Evolutionary conservation across 1,284 basidiomycete genomes (phyloP).

Genomic region (Trichosporon sp.): DNA sequence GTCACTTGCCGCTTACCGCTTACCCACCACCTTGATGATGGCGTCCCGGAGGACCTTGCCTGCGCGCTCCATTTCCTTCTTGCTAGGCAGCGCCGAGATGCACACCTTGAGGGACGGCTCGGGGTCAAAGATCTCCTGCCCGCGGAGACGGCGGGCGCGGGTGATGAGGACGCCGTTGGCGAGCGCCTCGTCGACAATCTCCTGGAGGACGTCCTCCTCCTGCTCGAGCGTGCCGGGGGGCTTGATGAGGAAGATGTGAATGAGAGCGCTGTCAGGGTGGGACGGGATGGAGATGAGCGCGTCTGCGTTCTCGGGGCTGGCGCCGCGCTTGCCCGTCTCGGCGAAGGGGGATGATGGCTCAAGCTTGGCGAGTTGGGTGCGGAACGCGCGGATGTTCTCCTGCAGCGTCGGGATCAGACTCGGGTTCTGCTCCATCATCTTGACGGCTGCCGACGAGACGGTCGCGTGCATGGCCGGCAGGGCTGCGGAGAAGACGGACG

Average conservation of each 20-base stretch:
- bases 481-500: slow-evolving; percentile 94
- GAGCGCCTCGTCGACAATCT: slow-evolving; percentile 77
- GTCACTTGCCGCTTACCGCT: not conserved
- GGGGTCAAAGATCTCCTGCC: slow-evolving; percentile 75
- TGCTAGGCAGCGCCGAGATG: slow-evolving; percentile 67
- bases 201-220: slow-evolving; percentile 76
- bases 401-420: slow-evolving; percentile 68
- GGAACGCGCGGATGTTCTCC: slow-evolving; percentile 72
- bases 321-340: slow-evolving; percentile 6
- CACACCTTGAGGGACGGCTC: slow-evolving; percentile 84
- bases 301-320: slow-evolving; percentile 35
- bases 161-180: slow-evolving; percentile 74
- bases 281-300: slow-evolving; percentile 79
- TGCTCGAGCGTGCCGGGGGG: slow-evolving; percentile 54
- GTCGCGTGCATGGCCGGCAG: slow-evolving; percentile 86
- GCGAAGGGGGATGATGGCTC: slow-evolving; percentile 41
- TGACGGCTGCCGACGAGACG: slow-evolving; percentile 76
- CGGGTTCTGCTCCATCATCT: slow-evolving; percentile 66
- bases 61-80: slow-evolving; percentile 89
- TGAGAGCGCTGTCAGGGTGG: slow-evolving; percentile 74
- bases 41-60: slow-evolving; percentile 67
- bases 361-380: slow-evolving; percentile 66
- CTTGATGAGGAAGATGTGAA: slow-evolving; percentile 68
- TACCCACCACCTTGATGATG: slow-evolving; percentile 59
- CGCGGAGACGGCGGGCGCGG: slow-evolving; percentile 68